Evolutionary conservation across 176 grass and related monocot genomes (phyloP).

Genomic region (Triticum dicoccoides): DNA sequence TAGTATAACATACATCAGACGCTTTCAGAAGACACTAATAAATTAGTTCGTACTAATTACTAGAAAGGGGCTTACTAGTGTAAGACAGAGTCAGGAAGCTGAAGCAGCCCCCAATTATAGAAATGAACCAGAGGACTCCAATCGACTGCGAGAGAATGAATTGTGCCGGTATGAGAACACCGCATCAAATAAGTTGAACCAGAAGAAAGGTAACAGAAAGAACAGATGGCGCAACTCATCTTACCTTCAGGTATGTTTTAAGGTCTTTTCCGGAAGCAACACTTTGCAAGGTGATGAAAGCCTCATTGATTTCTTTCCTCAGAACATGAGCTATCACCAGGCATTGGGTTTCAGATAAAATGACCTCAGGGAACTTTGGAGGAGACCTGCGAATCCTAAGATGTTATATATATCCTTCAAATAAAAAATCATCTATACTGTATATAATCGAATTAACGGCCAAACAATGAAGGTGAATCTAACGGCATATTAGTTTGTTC

Average conservation of each 20-base stretch:
- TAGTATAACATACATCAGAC: neutral
- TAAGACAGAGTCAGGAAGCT: slow-evolving; percentile 85
- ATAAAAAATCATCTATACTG: neutral
- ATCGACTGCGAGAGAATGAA: slow-evolving; percentile 43
- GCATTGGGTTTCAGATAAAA: slow-evolving; percentile 61
- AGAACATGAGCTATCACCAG: slow-evolving; percentile 43
- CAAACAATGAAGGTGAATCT: neutral
- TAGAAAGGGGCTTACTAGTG: slow-evolving; percentile 42
- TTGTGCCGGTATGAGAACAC: neutral
- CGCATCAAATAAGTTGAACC: neutral
- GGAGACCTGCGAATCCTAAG: slow-evolving; percentile 48
- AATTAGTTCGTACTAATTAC: neutral
- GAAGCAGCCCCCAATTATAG: slow-evolving; percentile 79
- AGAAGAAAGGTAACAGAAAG: neutral
- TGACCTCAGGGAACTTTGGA: slow-evolving; percentile 70
- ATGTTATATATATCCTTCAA: neutral
- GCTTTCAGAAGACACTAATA: neutral
- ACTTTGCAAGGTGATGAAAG: slow-evolving; percentile 64
- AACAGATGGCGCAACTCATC: neutral
- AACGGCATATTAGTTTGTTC: neutral
- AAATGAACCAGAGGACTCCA: slow-evolving; percentile 69
- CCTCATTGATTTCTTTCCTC: slow-evolving; percentile 80
- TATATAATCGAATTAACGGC: neutral
- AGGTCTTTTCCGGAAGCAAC: slow-evolving; percentile 80
- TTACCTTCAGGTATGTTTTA: slow-evolving; percentile 61